Evolutionary conservation across 164 flowering plant genomes (phyloP), one percentile per base, ranked within the genome.

Genomic region (Aristolochia contorta): DNA sequence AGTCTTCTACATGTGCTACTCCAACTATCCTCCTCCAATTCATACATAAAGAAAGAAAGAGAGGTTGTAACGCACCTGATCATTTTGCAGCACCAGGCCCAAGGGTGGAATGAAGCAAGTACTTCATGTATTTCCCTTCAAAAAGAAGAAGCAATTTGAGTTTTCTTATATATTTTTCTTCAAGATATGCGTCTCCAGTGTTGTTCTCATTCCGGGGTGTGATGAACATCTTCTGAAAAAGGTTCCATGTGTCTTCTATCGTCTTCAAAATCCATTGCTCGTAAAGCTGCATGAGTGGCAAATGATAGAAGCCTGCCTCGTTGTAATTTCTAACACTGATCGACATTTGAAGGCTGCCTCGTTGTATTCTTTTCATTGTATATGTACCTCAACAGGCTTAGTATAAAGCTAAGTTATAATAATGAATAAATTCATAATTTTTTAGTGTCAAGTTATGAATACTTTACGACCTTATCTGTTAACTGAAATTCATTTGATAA

Each of bases 81-180:
- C 96, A 93, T 93, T 78, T 93, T 90, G 97, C 96, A 65, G 96
- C 81, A 69, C 94, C 97, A 81, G 90, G 90, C 58, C 98, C 98
- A 63, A 93, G 92, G 51, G 85, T 68, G 66, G 87, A 97, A 66
- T 90, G 94, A 63, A 93, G 79, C 72, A 93, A 68, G 30, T 84
- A 84, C 53, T 59, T 65, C 82, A 89, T 71, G 63, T 64, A 93
- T 65, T 78, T 81, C 60, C 72, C 67, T 56, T 84, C 86, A 6
- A 73, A 77, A 30, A 75, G 76, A 65, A 51, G 72, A 67, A 56
- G 81, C 69, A 93, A 72, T 61, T 83, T 87, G n/a, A 27, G 82
- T 64, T 56, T 78, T 83, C 57, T 84, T 80, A 60, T 90, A 93
- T 60, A 93, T n/a, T n/a, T 79, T 54, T 60, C 81, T 23, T 81